Conservation (phyloP, 352 stramenopile species). For the Phytopythium ostracodes region DNA sequence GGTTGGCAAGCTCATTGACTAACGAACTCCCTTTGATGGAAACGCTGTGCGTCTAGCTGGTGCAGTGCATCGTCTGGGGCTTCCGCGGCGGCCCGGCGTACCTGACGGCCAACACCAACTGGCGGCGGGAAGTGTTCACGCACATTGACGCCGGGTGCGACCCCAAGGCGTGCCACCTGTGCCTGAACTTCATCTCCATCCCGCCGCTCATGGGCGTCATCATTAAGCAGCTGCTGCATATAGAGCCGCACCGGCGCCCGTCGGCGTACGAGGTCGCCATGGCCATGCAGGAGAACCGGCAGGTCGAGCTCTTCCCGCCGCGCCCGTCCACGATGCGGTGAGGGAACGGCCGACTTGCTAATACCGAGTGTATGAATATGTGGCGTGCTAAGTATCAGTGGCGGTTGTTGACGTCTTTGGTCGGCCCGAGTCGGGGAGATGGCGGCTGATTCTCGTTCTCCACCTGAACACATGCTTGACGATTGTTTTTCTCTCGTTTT, state of each 20-base stretch:
- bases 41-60: no score
- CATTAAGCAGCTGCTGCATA: constrained; percentile 74
- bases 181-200: constrained; percentile 78
- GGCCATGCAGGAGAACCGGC: constrained; percentile 57
- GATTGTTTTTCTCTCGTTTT: constrained; percentile 1
- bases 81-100: constrained; percentile 71
- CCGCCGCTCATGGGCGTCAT: constrained; percentile 67
- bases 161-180: constrained; percentile 55
- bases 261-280: constrained; percentile 73
- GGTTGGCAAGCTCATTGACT: no score
- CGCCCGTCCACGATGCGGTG: constrained; percentile 6
- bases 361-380: neutral
- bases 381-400: no score
- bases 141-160: constrained; percentile 71
- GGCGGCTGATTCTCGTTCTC: no score
- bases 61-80: constrained; percentile 79
- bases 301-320: constrained; percentile 50
- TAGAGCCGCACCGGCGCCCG: constrained; percentile 57
- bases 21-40: no score
- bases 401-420: no score
- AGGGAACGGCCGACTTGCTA: no score
- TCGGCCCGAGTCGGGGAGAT: no score
- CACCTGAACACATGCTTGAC: neutral
- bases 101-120: constrained; percentile 51
- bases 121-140: constrained; percentile 65